Evolutionary conservation across 257 asterid species (phyloP), one percentile per base, ranked within the genome.

Genomic region (Mentha longifolia): DNA sequence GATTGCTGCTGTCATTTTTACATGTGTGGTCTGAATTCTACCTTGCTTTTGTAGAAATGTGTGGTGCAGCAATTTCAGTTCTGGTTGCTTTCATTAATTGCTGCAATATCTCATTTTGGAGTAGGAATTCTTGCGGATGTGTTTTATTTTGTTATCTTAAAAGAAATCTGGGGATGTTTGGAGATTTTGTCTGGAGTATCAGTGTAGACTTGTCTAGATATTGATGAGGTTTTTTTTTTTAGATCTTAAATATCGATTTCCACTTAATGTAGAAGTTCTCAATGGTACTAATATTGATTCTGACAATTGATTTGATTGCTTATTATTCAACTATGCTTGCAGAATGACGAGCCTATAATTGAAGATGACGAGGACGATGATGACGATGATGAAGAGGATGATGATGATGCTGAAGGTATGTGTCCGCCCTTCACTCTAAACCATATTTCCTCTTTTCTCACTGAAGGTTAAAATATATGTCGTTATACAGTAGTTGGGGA

Each of bases 331-430:
- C 19, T 51, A 16, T 17, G 13, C 28, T 7, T 51, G 28, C 74
- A 82, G 87, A 58, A 82, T 6, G 87, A 82, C 0, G 81, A 77
- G 79, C 87, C 85, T 49, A 25, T 79, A 71, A 51, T 82, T 47
- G 87, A 82, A 59, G 87, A 82, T 7, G 87, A 79, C 3, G 84
- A 82, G 0, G 76, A 71, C 3, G 86, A 82, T 2, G 86, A 82
- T 15, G 86, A 82, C 3, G 84, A 82, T 13, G 86, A 82, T 0
- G 86, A 79, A 9, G 85, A 59, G 0, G 85, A 78, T 61, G 87
- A 79, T 3, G 83, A 75, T 75, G 86, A 82, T 9, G 76, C 51
- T 16, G 87, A 82, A 79, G 87, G 87, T 82, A 69, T 52, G 35
- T 64, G 33, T 47, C 52, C 65, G 28, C 33, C 61, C 10, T 47